Evolutionary conservation across 2,329 filamentous ascomycete genomes (phyloP), one percentile per base, ranked within the genome.

Genomic region (Pestalotiopsis sp.): DNA sequence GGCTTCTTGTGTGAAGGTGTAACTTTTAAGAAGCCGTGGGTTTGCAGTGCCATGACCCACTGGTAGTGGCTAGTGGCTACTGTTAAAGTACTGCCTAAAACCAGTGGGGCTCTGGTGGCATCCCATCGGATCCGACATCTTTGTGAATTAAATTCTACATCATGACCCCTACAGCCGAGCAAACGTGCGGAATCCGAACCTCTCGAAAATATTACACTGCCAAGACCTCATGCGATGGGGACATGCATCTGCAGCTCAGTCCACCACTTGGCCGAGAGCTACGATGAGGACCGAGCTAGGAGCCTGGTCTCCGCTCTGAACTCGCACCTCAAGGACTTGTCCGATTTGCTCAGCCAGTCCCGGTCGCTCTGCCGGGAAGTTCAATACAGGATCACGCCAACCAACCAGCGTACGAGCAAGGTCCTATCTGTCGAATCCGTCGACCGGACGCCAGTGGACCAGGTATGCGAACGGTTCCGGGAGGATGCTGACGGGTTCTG

Each of bases 331-430:
- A 78, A 70, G 11, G 70, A 71, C 1, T 59, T 79, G 3, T 75
- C 72, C 2, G 56, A 69, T 4, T 72, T 80, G 1, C 71, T 80
- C 11, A 68, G 73, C 4, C 73, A 72, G 69, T 78, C 77, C 31
- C 78, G 76, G 66, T 61, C 72, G 23, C 71, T 74, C 58, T 68
- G 75, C 6, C 76, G 76, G 57, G 73, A 78, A 57, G 73, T 78
- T 13, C 75, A 75, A 4, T 80, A 77, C 65, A 75, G 74, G 61
- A 71, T 80, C 57, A 72, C 73, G 12, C 73, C 76, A 0, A 78
- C 72, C 62, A 79, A 77, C 36, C 74, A 78, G 61, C 75, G 77
- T 2, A 79, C 77, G 1, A 73, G 68, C 41, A 80, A 78, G 69
- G 76, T 76, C 0, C n/a, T 78, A 3, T 72, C 72, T 2, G 68